Base-by-base conservation (phyloP, 2,329 filamentous ascomycete species). In the Sclerotinia borealis region DNA sequence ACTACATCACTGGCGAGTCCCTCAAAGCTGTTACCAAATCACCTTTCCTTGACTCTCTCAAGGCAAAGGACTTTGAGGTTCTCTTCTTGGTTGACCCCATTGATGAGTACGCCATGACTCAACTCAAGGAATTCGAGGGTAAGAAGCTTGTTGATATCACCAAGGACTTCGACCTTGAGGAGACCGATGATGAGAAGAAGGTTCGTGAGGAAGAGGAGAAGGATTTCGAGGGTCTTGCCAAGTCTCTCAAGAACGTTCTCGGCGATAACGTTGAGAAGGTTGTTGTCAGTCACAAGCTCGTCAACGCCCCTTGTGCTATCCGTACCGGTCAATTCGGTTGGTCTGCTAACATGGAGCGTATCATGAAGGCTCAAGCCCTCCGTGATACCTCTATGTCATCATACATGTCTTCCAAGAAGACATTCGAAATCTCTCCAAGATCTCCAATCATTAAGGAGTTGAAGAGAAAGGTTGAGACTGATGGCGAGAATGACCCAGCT, bases 371-470 rank as follows among this genome's bases (percentile, higher is more conserved):
- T 34, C 95, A 99, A 85, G 95, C 95, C 76, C 93, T 99, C 76
- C 95, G 95, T 83, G 95, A 99, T 83, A 99, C 95, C 72, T 97
- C 93, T 75, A 99, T 99, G 95, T 92, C 87, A 81, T 96, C 92
- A 74, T 99, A 99, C 91, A 99, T 99, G 95, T 96, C 92, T 71
- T 98, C 93, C 78, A 99, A 99, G 93, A 99, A 99, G 92, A 99
- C 95, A 37, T 98, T 99, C 73, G 95, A 99, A 85, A 98, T 99
- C 81, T 98, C 95, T n/a, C 95, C 95, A 79, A 93, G 95, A 86
- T 96, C 92, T 74, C 78, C 92, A 70, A 99, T 99, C 80, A 88
- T 99, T 84, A 90, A 96, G 88, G 95, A 98, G 86, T 89, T 99
- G 76, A 97, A 96, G 91, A 92, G 90, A 83, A 99, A 99, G 92